Conservation (phyloP, 2,329 filamentous ascomycete genomes). For the Alternaria sp. region DNA sequence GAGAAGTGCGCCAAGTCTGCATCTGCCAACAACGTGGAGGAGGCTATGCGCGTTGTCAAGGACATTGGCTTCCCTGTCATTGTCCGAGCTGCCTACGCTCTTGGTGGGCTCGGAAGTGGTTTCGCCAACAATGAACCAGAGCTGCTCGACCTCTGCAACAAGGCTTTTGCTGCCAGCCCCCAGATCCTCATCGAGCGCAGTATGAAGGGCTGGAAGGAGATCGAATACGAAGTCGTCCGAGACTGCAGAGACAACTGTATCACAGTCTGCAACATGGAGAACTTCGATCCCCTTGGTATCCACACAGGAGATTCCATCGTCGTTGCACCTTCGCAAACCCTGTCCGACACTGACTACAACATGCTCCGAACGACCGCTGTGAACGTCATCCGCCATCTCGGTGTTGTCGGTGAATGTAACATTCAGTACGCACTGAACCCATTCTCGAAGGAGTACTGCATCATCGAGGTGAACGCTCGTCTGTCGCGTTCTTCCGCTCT, state of each 20-base stretch:
- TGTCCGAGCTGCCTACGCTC: constrained; percentile 92
- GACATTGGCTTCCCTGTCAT: constrained; percentile 96
- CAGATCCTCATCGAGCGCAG: constrained; percentile 96
- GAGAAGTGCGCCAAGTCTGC: constrained; percentile 98
- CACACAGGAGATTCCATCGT: constrained; percentile 99
- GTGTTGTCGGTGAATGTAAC: constrained; percentile 98
- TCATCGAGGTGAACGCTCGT: constrained; percentile 98
- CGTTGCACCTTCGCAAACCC: constrained; percentile 93
- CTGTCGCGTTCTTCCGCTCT: constrained; percentile 93
- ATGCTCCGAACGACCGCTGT: constrained; percentile 97
- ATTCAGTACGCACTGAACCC: constrained; percentile 98
- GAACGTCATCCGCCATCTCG: constrained; percentile 95
- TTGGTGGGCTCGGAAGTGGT: constrained; percentile 92
- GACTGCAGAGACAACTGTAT: constrained; percentile 98
- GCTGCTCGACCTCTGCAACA: constrained; percentile 86
- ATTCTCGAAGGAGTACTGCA: constrained; percentile 94
- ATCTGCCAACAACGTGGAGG: constrained; percentile 85
- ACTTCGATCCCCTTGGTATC: constrained; percentile 97
- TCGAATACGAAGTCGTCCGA: constrained; percentile 97
- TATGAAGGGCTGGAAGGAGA: constrained; percentile 99
- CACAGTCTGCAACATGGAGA: constrained; percentile 99
- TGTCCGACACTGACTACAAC: constrained; percentile 98
- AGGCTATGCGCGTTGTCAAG: constrained; percentile 87
- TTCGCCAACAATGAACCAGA: constrained; percentile 90
- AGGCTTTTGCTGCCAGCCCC: constrained; percentile 92